A percentile compares a stretch with the other conserved stretches of the same genome.
Evolutionary conservation across 108 stramenopile species (phyloP).

Genomic region (Pseudonitzschia multistriata): DNA sequence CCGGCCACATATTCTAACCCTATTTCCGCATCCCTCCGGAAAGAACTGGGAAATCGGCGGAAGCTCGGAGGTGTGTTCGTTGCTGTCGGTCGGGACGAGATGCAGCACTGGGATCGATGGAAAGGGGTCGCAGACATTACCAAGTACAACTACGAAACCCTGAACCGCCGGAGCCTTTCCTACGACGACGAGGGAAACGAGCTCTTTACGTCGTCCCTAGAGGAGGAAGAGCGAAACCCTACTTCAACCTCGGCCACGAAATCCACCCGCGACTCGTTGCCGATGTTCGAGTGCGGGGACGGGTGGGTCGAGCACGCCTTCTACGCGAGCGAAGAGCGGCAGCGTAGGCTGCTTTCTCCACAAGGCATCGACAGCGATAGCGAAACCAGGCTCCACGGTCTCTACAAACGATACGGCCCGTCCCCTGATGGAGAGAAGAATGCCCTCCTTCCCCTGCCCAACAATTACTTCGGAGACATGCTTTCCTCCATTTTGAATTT

Average conservation of each 20-base stretch:
- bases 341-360: background rate
- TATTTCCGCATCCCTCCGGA: background rate
- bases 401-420: background rate
- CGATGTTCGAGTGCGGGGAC: conserved; percentile 68
- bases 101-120: conserved; percentile 8
- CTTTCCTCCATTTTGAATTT: conserved; percentile 69
- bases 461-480: conserved; percentile 37
- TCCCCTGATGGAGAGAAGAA: background rate
- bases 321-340: conserved; percentile 7
- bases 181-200: background rate
- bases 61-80: conserved; percentile 30
- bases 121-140: conserved; percentile 9
- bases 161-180: conserved; percentile 26
- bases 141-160: conserved; percentile 38
- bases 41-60: background rate
- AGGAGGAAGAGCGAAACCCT: background rate
- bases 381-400: background rate
- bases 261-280: conserved; percentile 19
- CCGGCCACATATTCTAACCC: background rate
- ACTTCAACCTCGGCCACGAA: background rate
- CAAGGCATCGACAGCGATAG: background rate
- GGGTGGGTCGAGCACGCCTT: conserved; percentile 35
- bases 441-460: conserved; percentile 8
- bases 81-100: conserved; percentile 26
- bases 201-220: background rate